Base-by-base conservation (phyloP, 768 basidiomycete genomes). In the Daedaleopsis sinensis region DNA sequence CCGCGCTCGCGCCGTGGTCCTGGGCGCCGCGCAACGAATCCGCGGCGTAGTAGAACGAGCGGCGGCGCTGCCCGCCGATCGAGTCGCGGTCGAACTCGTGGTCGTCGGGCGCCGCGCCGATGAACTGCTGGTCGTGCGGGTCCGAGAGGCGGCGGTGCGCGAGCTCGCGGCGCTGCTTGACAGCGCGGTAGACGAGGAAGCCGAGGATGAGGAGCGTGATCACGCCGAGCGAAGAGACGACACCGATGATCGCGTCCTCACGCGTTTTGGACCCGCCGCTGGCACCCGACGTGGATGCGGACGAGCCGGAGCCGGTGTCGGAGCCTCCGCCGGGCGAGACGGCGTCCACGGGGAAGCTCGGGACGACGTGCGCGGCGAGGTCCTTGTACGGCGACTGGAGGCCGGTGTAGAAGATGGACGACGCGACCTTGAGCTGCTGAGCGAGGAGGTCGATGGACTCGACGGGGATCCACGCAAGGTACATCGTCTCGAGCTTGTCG, bases 171-270 rank as follows among this genome's bases (percentile, higher is more conserved):
- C 84, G 84, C 57, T 86, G 79, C 76, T 88, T 86, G 72, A 86
- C 76, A 5, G 87, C 83, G 57, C 88, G 83, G 70, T 85, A 87
- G 46, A 85, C 80, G 67, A 96, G 88, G 77, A 86, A 90, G 16
- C 80, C 81, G 35, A 94, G 80, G 38, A 91, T 85, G 44, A 92
- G 68, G 46, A 94, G 71, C 0, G 92, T 87, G 57, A 95, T 82
- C 5, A 83, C 90, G 13, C 94, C 94, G 19, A 96, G 82, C 2
- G 90, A 86, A 43, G 84, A 86, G 64, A 94, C 91, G 4, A 96
- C 93, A 21, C 95, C 95, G 63, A 97, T 95, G 70, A 96, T 94
- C 24, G 92, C 92, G 65, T 96, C 86, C 69, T 90, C 84, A 13
- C 93, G 82, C 16, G 80, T 77, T 67, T 82, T 84, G 57, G 76